Evolutionary conservation across 805 yeast species (phyloP).

Genomic region (Millerago galiae): DNA sequence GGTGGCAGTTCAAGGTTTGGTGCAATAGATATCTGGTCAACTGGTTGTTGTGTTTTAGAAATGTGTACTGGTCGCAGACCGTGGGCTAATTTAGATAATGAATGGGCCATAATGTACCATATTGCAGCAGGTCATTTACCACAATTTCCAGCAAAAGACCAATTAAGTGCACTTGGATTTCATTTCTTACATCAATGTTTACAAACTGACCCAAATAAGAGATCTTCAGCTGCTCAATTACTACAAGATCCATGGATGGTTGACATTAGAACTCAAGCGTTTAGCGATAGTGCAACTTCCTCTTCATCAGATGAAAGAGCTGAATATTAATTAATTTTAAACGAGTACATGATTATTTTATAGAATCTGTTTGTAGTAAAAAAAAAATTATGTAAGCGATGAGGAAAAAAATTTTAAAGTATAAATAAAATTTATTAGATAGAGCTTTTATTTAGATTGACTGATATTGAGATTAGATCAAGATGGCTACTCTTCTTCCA

Average conservation of each 20-base stretch:
- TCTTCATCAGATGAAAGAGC: constrained; percentile 12
- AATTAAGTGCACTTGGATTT: constrained; percentile 67
- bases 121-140: constrained; percentile 95
- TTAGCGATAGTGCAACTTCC: constrained; percentile 36
- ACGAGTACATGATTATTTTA: neutral
- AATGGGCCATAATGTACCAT: constrained; percentile 98
- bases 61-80: constrained; percentile 97
- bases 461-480: neutral
- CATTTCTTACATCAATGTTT: constrained; percentile 69
- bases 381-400: constrained; percentile 8
- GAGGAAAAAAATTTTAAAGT: constrained; percentile 3
- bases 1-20: constrained; percentile 33
- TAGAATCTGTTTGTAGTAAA: neutral
- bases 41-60: constrained; percentile 92
- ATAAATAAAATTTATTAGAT: neutral
- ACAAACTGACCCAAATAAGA: constrained; percentile 71
- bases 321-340: neutral
- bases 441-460: neutral
- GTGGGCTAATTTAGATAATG: constrained; percentile 94
- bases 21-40: constrained; percentile 82
- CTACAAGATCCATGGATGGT: constrained; percentile 87
- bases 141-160: constrained; percentile 71
- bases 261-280: constrained; percentile 62
- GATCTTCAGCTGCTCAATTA: constrained; percentile 81
- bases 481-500: constrained; percentile 89